phyloP scores from a whole-genome alignment of 2,329 filamentous ascomycete genomes.

The Fusarium protoensiforme region DNA sequence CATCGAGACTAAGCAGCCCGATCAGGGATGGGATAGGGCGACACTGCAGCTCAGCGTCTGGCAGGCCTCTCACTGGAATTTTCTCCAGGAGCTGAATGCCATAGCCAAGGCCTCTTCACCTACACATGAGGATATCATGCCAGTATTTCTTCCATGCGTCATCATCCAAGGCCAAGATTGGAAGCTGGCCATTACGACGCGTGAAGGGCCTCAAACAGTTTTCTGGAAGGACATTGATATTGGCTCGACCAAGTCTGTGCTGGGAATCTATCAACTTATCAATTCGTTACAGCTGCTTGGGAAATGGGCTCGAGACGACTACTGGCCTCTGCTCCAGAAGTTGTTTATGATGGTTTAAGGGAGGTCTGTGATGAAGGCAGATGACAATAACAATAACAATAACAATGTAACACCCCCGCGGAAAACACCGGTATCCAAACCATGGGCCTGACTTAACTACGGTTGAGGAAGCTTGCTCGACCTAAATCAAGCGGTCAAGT shows the following conservation, averaged over 20 bases:
- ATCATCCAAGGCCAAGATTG: not conserved
- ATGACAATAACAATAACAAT: too few species aligned
- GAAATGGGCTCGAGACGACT: not conserved
- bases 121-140: not conserved
- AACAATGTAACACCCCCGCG: too few species aligned
- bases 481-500: too few species aligned
- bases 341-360: not conserved
- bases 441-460: too few species aligned
- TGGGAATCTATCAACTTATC: not conserved
- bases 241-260: not conserved
- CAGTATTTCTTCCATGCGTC: not conserved
- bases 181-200: not conserved
- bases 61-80: conserved; percentile 4
- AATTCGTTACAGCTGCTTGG: not conserved
- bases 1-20: not conserved
- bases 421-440: too few species aligned
- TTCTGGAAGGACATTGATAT: not conserved
- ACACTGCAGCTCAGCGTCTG: not conserved
- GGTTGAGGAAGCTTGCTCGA: too few species aligned
- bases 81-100: not conserved
- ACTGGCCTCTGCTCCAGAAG: not conserved
- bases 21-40: not conserved
- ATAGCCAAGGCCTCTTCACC: not conserved
- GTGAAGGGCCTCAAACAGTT: not conserved
- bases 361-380: too few species aligned